phyloP scores from a whole-genome alignment of 1,284 basidiomycete genomes.

The Cyathus pygmaeus region DNA sequence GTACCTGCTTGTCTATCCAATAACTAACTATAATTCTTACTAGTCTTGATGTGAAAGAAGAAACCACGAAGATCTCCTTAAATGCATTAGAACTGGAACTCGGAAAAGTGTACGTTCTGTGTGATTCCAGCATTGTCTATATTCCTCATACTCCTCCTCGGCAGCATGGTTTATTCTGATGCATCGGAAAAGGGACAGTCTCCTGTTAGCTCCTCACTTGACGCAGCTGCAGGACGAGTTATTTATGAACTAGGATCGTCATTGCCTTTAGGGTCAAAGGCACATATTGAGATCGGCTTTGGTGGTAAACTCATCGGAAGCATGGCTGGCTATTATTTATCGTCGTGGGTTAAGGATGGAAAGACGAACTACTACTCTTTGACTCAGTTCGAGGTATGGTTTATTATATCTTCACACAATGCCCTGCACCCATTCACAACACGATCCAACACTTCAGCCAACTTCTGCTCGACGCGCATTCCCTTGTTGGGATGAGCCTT shows the following conservation, averaged over 20 bases:
- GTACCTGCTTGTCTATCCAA: constrained; percentile 1
- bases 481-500: constrained; percentile 95
- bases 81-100: constrained; percentile 81
- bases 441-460: constrained; percentile 60
- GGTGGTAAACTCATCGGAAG: constrained; percentile 70
- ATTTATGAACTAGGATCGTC: constrained; percentile 65
- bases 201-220: constrained; percentile 61
- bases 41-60: constrained; percentile 77
- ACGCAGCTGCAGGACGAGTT: constrained; percentile 72
- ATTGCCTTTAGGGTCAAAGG: constrained; percentile 70
- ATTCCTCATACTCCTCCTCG: neutral
- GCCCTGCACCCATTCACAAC: constrained; percentile 26
- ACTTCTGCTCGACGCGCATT: constrained; percentile 87
- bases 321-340: constrained; percentile 82
- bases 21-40: constrained; percentile 4
- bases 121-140: neutral
- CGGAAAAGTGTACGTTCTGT: constrained; percentile 60
- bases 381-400: constrained; percentile 80
- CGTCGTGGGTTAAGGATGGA: constrained; percentile 64
- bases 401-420: neutral
- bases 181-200: constrained; percentile 64
- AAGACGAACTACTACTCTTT: constrained; percentile 77
- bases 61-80: constrained; percentile 75
- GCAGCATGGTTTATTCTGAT: constrained; percentile 67
- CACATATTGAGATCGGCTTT: constrained; percentile 72